These are phyloP conservation scores for Eutypa lata DNA, from an alignment of 2,329 filamentous ascomycete genomes.

Conservation along the genomic window DNA sequence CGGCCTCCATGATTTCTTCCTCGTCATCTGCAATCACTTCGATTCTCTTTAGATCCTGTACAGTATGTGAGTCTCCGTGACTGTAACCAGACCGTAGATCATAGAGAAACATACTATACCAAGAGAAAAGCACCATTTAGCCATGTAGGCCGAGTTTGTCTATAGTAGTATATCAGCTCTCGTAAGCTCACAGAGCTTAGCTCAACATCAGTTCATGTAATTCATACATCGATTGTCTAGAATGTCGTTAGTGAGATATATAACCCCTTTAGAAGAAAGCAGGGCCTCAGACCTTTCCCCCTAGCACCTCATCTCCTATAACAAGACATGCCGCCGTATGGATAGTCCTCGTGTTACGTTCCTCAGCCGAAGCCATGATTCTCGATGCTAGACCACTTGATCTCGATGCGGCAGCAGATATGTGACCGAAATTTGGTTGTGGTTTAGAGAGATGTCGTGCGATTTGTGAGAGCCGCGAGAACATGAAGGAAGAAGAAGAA, in stretches of 20 bases:
- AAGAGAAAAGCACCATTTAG: conserved; percentile 61
- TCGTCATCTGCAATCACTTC: conserved; percentile 96
- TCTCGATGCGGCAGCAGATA: conserved; percentile 31
- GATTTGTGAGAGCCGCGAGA: conserved; percentile 71
- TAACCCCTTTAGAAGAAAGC: background rate
- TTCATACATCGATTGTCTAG: conserved; percentile 31
- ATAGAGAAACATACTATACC: conserved; percentile 50
- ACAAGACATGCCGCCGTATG: conserved; percentile 89
- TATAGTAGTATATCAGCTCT: conserved; percentile 23
- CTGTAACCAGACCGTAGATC: background rate
- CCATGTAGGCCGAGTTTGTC: conserved; percentile 64
- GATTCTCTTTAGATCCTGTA: conserved; percentile 71
- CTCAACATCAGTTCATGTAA: conserved; percentile 6
- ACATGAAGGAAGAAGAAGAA: conserved; percentile 52
- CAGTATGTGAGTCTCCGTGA: conserved; percentile 5
- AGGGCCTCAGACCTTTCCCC: conserved; percentile 72
- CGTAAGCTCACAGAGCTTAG: background rate
- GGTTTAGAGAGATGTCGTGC: conserved; percentile 68
- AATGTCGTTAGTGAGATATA: conserved; percentile 1
- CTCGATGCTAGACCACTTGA: conserved; percentile 22
- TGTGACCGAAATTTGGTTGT: conserved; percentile 53
- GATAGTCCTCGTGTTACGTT: conserved; percentile 65
- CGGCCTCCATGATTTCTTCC: conserved; percentile 82
- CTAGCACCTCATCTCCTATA: conserved; percentile 95
- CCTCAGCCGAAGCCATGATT: conserved; percentile 49